Conservation (phyloP, 1,139 yeast species). For the Lodderomyces oxycetoniae region DNA sequence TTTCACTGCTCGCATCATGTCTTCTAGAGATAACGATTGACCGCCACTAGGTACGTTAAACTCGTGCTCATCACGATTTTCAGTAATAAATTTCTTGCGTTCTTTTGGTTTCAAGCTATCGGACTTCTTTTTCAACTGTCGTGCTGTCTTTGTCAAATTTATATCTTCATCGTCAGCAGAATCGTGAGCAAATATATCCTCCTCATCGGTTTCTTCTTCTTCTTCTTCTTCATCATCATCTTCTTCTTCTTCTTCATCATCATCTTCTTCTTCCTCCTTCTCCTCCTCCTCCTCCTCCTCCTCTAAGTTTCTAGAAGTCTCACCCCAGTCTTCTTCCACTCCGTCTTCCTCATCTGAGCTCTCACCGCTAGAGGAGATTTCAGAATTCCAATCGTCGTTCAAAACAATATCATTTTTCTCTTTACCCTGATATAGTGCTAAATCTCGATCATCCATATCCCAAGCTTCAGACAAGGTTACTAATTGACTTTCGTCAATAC, state of each 20-base stretch:
- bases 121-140: slow-evolving; percentile 25
- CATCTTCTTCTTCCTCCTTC: slow-evolving; percentile 5
- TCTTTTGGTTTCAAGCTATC: slow-evolving; percentile 29
- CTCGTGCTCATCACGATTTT: slow-evolving; percentile 66
- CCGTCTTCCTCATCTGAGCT: slow-evolving; percentile 11
- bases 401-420: slow-evolving; percentile 32
- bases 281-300: slow-evolving; percentile 13
- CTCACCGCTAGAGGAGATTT: slow-evolving; percentile 16
- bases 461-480: slow-evolving; percentile 80
- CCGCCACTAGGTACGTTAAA: slow-evolving; percentile 60
- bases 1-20: slow-evolving; percentile 66
- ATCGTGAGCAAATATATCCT: slow-evolving; percentile 6
- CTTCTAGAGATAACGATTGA: slow-evolving; percentile 59
- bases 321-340: slow-evolving; percentile 7
- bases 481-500: slow-evolving; percentile 69
- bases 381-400: slow-evolving; percentile 36
- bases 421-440: slow-evolving; percentile 19
- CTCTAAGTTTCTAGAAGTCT: slow-evolving; percentile 2
- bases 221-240: slow-evolving; percentile 14
- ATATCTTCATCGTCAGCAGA: slow-evolving; percentile 18
- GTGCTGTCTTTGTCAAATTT: slow-evolving; percentile 34
- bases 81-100: slow-evolving; percentile 42
- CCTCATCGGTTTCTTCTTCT: slow-evolving; percentile 15
- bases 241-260: slow-evolving; percentile 13
- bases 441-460: slow-evolving; percentile 71